Evolutionary conservation across 345 rosid genomes (phyloP).

Genomic region (Sonneratia alba): DNA sequence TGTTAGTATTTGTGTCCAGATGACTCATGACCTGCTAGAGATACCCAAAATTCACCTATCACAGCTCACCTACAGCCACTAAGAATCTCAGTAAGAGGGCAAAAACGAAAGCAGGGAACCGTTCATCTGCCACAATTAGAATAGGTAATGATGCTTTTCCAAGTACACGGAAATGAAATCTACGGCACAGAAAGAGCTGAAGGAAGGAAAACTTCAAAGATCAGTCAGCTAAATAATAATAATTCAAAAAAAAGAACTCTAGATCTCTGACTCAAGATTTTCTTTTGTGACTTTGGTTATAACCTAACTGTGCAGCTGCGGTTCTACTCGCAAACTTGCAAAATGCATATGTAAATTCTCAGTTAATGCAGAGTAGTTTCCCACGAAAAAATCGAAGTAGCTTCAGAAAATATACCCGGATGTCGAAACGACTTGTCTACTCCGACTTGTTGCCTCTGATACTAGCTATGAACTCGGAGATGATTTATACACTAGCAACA

Average conservation of each 20-base stretch:
- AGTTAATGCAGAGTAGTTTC: background rate
- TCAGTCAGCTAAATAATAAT: background rate
- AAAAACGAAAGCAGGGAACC: background rate
- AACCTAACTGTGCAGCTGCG: background rate
- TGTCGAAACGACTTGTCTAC: background rate
- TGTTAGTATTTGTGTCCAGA: slow-evolving; percentile 11
- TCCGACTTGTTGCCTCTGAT: background rate
- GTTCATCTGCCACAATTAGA: background rate
- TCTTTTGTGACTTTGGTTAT: too few relatives aligned
- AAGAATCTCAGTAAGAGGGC: too few relatives aligned
- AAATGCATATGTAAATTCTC: background rate
- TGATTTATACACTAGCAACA: background rate
- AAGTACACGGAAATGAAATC: background rate
- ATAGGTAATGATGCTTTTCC: background rate
- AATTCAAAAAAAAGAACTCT: too few relatives aligned
- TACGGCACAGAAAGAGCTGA: background rate
- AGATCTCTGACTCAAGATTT: background rate
- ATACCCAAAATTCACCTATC: background rate
- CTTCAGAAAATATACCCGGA: background rate
- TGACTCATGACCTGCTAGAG: slow-evolving; percentile 9
- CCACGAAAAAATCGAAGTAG: background rate
- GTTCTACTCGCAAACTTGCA: background rate
- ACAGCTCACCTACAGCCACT: background rate
- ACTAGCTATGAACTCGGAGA: background rate
- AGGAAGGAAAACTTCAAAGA: background rate